phyloP scores from a whole-genome alignment of 495 filamentous ascomycete genomes.

The Xylaria cubensis region DNA sequence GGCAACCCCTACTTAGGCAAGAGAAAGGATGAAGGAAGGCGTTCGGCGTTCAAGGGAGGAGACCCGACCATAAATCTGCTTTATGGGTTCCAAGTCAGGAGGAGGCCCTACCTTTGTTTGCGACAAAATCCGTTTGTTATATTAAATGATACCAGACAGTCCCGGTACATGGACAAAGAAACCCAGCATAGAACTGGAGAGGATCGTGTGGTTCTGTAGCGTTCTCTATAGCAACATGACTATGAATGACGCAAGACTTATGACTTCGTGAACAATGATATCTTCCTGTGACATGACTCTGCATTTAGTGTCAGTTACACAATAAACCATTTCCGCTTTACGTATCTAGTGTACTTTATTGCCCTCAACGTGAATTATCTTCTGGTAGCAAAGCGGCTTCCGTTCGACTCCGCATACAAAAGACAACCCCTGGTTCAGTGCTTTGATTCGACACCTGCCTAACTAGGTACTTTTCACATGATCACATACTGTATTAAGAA shows the following conservation, averaged over 20 bases:
- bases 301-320: neutral
- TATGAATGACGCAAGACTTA: neutral
- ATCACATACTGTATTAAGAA: neutral
- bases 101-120: neutral
- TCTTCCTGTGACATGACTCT: neutral
- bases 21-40: slow-evolving; percentile 1
- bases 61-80: neutral
- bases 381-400: neutral
- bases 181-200: neutral
- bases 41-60: slow-evolving; percentile 22
- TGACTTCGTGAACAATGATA: neutral
- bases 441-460: neutral
- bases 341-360: neutral
- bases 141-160: slow-evolving; percentile 9
- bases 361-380: neutral
- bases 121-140: slow-evolving; percentile 8
- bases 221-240: slow-evolving; percentile 2
- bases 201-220: neutral
- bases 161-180: too few species aligned
- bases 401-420: neutral
- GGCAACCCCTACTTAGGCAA: neutral
- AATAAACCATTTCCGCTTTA: neutral
- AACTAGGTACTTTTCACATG: neutral
- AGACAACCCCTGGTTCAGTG: neutral
- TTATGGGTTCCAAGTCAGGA: neutral